Percentiles rank a stretch among this genome's conserved stretches.
phyloP scores from a whole-genome alignment of 371 early-diverging fungal genomes.

The Smittium mucronatum region DNA sequence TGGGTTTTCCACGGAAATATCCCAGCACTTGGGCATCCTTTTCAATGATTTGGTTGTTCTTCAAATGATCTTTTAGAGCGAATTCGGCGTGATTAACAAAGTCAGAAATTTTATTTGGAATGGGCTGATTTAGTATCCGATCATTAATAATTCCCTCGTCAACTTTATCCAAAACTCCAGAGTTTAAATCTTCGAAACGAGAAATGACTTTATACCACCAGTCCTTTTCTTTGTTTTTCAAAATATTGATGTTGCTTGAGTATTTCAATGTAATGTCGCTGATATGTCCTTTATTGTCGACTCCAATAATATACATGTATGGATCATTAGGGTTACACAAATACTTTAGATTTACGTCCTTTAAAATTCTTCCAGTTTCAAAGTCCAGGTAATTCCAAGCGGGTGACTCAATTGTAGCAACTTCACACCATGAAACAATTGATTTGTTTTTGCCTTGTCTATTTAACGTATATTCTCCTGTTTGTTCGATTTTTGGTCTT shows the following conservation, averaged over 20 bases:
- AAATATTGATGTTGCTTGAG: neutral
- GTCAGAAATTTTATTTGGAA: conserved; percentile 4
- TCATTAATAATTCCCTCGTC: conserved; percentile 1
- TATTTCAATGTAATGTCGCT: neutral
- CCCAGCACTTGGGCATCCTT: neutral
- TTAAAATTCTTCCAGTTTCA: neutral
- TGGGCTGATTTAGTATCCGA: neutral
- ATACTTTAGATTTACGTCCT: neutral
- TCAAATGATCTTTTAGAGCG: conserved; percentile 5
- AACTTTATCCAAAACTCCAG: neutral
- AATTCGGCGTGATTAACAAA: conserved; percentile 1
- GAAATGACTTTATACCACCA: neutral
- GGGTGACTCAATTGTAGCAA: neutral
- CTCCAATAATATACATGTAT: neutral
- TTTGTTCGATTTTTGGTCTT: neutral
- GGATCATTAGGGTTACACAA: neutral
- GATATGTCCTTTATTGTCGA: neutral
- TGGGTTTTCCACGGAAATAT: conserved; percentile 4
- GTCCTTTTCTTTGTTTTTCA: neutral
- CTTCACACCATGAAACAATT: neutral
- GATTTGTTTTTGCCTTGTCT: neutral
- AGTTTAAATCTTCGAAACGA: neutral
- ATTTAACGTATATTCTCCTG: neutral
- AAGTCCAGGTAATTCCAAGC: neutral
- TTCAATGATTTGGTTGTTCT: neutral